Evolutionary conservation across 768 basidiomycete species (phyloP), one percentile per base, ranked within the genome.

Genomic region (Zangia roseola): DNA sequence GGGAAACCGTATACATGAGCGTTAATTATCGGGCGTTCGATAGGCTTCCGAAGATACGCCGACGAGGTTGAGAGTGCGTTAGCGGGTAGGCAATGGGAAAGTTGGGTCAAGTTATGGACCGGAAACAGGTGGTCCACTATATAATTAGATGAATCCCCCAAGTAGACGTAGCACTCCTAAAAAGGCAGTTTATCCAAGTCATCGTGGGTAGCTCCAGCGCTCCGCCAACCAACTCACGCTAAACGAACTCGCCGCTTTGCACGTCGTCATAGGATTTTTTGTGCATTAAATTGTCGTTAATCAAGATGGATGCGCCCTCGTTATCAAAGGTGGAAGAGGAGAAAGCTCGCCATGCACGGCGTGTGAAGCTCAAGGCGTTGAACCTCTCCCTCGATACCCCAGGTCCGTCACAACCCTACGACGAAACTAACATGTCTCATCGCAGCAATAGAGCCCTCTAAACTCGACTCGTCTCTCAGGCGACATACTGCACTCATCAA

Each of bases 401-500:
- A 75, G 81, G 84, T 77, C 46, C 54, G 71, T 69, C 42, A 14
- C 26, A 3, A 3, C 37, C 19, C 28, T 24, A 5, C 26, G 8
- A 25, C 28, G 13, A 52, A 39, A 41, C 45, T 7, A 26, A 10
- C 20, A 10, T 40, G 28, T 42, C 57, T 63, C 51, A 56, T 42
- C 13, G 31, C 24, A 5, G 16, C 36, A 19, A 28, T 20, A 92
- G 91, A 86, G 64, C 73, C 81, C 10, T 74, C 80, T 19, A 93
- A 84, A 64, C 76, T 94, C 20, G 97, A 98, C 69, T 93, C 97
- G 4, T 97, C 97, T 37, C 71, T 99, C 49, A 98, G 92, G 71
- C 86, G 93, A 7, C 94, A 99, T 69, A 97, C 94, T 2, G 91
- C 93, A 6, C 80, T 98, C 54, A 94, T 97, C 56, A 98, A 95